Base-by-base conservation (phyloP, 2,329 filamentous ascomycete genomes). In the Biscogniauxia marginata region DNA sequence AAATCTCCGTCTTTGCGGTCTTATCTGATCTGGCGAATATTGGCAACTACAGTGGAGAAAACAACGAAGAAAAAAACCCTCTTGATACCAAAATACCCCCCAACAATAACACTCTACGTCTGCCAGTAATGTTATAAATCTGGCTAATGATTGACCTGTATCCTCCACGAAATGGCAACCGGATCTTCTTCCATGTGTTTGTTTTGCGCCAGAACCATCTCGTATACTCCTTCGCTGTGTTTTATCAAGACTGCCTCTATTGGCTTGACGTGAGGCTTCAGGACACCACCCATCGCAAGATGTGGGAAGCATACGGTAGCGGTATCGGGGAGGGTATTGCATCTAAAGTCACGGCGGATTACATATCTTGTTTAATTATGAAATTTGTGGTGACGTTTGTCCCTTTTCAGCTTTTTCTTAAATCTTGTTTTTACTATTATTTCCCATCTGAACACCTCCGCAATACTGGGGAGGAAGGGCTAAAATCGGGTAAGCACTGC, bases 1-100 rank as follows among this genome's bases (percentile, higher is more conserved):
- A 79, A 99, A 99, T 79, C 86, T 99, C 64, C 89, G 95, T 75
- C 84, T 96, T 75, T 97, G 93, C 77, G 93, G 93, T 84, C 82
- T 98, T 75, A 97, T 98, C 84, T 97, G 89, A 88, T 70, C 57
- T 61, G 50, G 55, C 52, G 53, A 56, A 45, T 53, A 30, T 55
- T 11, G 45, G 46, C 49, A n/a, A n/a, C n/a, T n/a, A 43, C 24
- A 50, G 50, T 49, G 48, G 30, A 39, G 30, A 39, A 39, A 39
- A 39, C 13, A 39, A 49, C 54, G 55, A 61, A 49, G 52, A 54
- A 61, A 54, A 59, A 54, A 62, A 61, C 48, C 61, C 57, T 50
- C 50, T 48, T 55, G 57, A 57, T 48, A 59, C 52, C 55, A 55
- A 63, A 65, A 64, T 66, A 66, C 65, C 65, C 61, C 57, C 54